Conservation (phyloP, 495 filamentous ascomycete species). For the Neurospora tetraspora region DNA sequence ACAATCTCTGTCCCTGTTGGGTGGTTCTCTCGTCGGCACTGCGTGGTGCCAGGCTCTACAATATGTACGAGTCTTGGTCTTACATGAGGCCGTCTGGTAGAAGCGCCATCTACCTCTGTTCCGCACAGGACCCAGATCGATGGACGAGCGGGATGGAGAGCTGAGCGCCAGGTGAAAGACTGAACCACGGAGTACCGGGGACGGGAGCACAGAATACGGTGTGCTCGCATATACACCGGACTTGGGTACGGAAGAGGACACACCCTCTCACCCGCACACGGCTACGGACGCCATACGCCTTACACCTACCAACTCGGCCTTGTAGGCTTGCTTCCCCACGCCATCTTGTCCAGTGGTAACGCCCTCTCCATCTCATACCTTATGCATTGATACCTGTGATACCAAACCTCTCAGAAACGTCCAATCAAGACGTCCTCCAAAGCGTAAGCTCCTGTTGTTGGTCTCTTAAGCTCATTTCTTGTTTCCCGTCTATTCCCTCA, state of each 20-base stretch:
- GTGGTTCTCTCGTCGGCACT: background rate
- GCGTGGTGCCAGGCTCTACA: background rate
- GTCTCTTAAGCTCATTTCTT: conserved; percentile 2
- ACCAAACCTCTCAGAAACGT: conserved; percentile 14
- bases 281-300: background rate
- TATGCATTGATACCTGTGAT: conserved; percentile 27
- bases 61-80: background rate
- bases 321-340: background rate
- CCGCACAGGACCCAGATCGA: background rate
- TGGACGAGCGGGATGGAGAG: background rate
- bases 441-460: conserved; percentile 8
- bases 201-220: background rate
- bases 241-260: background rate
- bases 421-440: conserved; percentile 10
- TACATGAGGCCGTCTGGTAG: background rate
- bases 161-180: background rate
- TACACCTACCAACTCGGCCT: background rate
- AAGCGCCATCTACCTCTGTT: background rate
- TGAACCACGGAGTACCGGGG: background rate
- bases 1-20: background rate
- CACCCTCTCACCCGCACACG: background rate
- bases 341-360: conserved; percentile 5
- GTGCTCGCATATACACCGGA: background rate
- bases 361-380: conserved; percentile 8
- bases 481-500: conserved; percentile 2